Conservation (phyloP, 2,329 filamentous ascomycete genomes). For the Coniella lustricola region DNA sequence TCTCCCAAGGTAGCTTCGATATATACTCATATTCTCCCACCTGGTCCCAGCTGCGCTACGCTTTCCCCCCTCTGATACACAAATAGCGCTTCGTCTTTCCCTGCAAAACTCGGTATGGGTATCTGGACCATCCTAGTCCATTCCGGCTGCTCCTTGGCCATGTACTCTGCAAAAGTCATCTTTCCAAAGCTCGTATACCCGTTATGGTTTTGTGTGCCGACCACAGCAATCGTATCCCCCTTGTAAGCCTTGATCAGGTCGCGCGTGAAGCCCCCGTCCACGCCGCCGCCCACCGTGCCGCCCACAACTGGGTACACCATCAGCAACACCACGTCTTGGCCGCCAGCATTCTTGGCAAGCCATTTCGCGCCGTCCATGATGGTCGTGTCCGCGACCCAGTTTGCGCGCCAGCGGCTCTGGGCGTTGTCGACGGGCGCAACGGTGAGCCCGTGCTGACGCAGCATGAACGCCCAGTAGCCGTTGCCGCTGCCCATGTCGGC, state of each 20-base stretch:
- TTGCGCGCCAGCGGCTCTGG: slow-evolving; percentile 59
- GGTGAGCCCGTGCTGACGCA: slow-evolving; percentile 49
- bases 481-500: slow-evolving; percentile 65
- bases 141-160: slow-evolving; percentile 46
- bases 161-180: slow-evolving; percentile 59
- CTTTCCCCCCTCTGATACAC: slow-evolving; percentile 50
- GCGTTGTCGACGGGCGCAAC: slow-evolving; percentile 60
- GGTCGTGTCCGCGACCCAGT: slow-evolving; percentile 63
- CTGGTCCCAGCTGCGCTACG: slow-evolving; percentile 17
- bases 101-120: slow-evolving; percentile 65
- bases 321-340: slow-evolving; percentile 52
- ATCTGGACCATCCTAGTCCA: slow-evolving; percentile 59
- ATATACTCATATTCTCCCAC: neutral
- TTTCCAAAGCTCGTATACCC: slow-evolving; percentile 65
- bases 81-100: slow-evolving; percentile 69
- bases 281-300: slow-evolving; percentile 54
- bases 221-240: slow-evolving; percentile 61
- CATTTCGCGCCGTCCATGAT: slow-evolving; percentile 53
- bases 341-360: slow-evolving; percentile 39
- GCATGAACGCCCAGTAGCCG: slow-evolving; percentile 70
- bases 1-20: neutral
- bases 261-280: slow-evolving; percentile 58
- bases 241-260: slow-evolving; percentile 53
- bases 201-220: slow-evolving; percentile 67
- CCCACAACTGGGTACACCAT: slow-evolving; percentile 69